A percentile compares a stretch with the other conserved stretches of the same genome.
phyloP scores from a whole-genome alignment of 148 eudicot species.

The Amaranthus cruentus region DNA sequence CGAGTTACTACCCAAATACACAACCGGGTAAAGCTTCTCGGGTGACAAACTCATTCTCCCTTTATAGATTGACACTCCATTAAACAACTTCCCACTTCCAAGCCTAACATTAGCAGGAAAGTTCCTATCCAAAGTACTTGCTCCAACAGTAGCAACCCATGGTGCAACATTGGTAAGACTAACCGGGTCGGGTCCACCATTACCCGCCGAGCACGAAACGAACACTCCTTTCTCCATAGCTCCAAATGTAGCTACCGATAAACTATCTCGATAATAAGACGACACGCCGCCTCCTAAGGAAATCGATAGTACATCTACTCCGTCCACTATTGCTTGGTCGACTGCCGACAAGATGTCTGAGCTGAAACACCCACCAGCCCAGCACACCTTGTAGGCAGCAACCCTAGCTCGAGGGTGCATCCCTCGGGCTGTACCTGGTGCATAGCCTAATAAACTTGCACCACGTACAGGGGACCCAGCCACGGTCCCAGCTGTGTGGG shows the following conservation, averaged over 20 bases:
- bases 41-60: constrained; percentile 41
- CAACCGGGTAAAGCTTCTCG: constrained; percentile 50
- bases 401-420: constrained; percentile 73
- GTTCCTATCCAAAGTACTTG: constrained; percentile 88
- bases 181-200: constrained; percentile 78
- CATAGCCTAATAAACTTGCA: constrained; percentile 78
- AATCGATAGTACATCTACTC: constrained; percentile 76
- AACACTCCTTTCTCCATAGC: constrained; percentile 90
- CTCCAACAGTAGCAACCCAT: constrained; percentile 90
- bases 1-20: constrained; percentile 59
- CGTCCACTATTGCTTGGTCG: constrained; percentile 70
- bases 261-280: constrained; percentile 63
- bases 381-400: constrained; percentile 91
- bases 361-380: constrained; percentile 95
- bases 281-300: constrained; percentile 92
- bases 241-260: constrained; percentile 76
- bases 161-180: constrained; percentile 89
- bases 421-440: constrained; percentile 76
- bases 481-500: constrained; percentile 86
- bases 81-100: constrained; percentile 41
- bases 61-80: constrained; percentile 68
- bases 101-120: constrained; percentile 67
- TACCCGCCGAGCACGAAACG: constrained; percentile 85
- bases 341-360: constrained; percentile 88
- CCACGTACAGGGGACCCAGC: constrained; percentile 67